Conservation (phyloP, 2,329 filamentous ascomycete genomes). For the Neofusicoccum parvum region DNA sequence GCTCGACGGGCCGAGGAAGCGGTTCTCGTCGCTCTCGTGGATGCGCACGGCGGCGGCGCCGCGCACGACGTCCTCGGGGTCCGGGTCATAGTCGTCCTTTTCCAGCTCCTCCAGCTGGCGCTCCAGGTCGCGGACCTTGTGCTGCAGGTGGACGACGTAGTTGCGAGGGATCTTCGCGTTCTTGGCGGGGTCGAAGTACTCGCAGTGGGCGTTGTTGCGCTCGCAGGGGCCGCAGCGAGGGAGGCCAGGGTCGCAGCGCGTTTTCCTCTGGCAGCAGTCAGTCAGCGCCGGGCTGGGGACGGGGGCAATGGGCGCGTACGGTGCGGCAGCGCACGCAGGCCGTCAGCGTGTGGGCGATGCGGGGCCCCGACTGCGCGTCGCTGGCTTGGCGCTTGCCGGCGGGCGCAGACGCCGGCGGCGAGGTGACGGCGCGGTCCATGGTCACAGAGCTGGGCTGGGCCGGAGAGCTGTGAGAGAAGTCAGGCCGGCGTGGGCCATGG, state of each 20-base stretch:
- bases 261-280: constrained; percentile 71
- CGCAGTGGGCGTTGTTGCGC: constrained; percentile 85
- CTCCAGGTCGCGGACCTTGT: constrained; percentile 80
- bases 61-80: constrained; percentile 82
- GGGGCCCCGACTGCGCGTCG: constrained; percentile 44
- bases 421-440: constrained; percentile 24
- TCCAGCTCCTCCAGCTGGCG: constrained; percentile 78
- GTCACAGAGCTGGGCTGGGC: constrained; percentile 34
- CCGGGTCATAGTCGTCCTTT: constrained; percentile 69
- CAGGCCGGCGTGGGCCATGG: constrained; percentile 29
- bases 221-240: constrained; percentile 92
- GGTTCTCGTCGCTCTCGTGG: constrained; percentile 81
- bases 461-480: constrained; percentile 34
- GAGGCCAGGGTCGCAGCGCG: constrained; percentile 88
- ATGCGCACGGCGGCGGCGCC: constrained; percentile 84
- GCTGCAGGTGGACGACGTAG: constrained; percentile 90
- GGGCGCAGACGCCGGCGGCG: constrained; percentile 29
- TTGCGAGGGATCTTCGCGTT: constrained; percentile 83
- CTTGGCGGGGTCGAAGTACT: constrained; percentile 91
- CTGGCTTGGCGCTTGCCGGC: constrained; percentile 1
- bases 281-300: constrained; percentile 24
- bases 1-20: constrained; percentile 90
- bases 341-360: constrained; percentile 76
- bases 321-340: constrained; percentile 80
- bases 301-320: constrained; percentile 50